phyloP scores from a whole-genome alignment of 2,329 filamentous ascomycete genomes.

The Tolypocladium capitatum region DNA sequence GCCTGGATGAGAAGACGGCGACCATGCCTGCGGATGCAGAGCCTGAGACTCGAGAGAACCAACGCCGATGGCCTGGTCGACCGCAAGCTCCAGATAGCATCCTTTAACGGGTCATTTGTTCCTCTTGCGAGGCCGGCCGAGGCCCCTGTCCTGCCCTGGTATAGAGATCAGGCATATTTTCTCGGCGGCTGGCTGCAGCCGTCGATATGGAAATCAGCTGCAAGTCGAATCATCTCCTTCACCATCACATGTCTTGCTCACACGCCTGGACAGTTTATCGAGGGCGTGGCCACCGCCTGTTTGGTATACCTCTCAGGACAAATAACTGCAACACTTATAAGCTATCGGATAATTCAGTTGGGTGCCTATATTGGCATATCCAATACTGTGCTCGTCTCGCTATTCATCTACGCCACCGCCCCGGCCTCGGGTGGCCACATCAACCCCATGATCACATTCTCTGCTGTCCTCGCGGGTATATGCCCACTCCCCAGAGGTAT shows the following conservation, averaged over 20 bases:
- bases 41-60: background rate
- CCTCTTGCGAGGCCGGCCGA: background rate
- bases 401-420: conserved; percentile 35
- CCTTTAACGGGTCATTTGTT: background rate
- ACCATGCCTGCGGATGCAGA: background rate
- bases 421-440: conserved; percentile 37
- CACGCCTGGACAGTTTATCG: conserved; percentile 12
- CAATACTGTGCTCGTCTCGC: conserved; percentile 25
- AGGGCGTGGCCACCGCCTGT: conserved; percentile 14
- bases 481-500: conserved; percentile 30
- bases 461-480: conserved; percentile 35
- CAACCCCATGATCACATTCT: conserved; percentile 39
- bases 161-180: conserved; percentile 11
- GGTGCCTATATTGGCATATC: conserved; percentile 22
- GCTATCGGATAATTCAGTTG: conserved; percentile 12
- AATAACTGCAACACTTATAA: conserved; percentile 15
- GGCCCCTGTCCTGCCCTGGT: conserved; percentile 10
- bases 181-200: conserved; percentile 11
- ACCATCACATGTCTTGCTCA: background rate
- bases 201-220: conserved; percentile 14
- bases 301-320: conserved; percentile 18
- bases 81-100: background rate
- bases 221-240: conserved; percentile 2
- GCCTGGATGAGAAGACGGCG: background rate
- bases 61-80: background rate